These are phyloP conservation scores for Suillus spraguei DNA, from an alignment of 768 basidiomycete species.

Conservation along the genomic window DNA sequence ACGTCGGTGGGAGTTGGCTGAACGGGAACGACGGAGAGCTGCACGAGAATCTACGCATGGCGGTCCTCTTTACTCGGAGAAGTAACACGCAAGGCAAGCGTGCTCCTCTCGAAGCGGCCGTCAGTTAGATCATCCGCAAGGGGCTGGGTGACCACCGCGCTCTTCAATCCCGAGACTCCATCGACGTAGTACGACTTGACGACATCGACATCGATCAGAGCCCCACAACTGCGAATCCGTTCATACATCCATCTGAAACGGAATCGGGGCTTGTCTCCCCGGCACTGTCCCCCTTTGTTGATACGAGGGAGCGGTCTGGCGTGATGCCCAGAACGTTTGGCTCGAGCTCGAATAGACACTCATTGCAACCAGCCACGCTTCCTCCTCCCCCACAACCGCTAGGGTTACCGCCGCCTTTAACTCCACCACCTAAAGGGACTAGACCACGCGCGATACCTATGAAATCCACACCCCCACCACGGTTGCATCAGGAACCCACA, in stretches of 20 bases:
- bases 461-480: conserved; percentile 36
- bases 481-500: conserved; percentile 29
- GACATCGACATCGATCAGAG: conserved; percentile 50
- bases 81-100: conserved; percentile 60
- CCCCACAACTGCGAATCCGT: conserved; percentile 51
- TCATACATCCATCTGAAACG: conserved; percentile 34
- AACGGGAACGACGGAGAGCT: conserved; percentile 73
- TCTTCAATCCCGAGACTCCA: conserved; percentile 52
- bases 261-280: not conserved
- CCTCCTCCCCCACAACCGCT: conserved; percentile 56
- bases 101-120: conserved; percentile 53
- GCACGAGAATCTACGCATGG: conserved; percentile 56
- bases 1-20: conserved; percentile 75
- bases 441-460: conserved; percentile 39
- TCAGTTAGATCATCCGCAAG: conserved; percentile 32
- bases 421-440: conserved; percentile 49
- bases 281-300: conserved; percentile 39
- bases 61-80: conserved; percentile 53
- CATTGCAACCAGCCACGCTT: conserved; percentile 23
- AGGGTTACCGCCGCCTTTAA: conserved; percentile 62
- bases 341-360: not conserved
- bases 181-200: conserved; percentile 58
- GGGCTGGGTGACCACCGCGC: conserved; percentile 46
- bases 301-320: conserved; percentile 30
- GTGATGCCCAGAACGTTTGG: conserved; percentile 18